phyloP scores from a whole-genome alignment of 805 yeast genomes.

The Henningerozyma blattae region DNA sequence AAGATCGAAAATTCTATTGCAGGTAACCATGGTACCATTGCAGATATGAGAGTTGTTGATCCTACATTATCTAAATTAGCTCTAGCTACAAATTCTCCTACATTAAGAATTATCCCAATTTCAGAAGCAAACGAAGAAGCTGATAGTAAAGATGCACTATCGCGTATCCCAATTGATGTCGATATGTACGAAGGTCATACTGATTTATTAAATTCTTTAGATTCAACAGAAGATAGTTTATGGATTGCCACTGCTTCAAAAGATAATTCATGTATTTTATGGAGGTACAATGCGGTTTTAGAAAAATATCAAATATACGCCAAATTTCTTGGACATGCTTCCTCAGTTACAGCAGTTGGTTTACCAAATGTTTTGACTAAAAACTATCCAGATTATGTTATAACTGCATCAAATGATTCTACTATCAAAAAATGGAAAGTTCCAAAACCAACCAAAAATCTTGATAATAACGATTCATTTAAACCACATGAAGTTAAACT shows the following conservation, averaged over 20 bases:
- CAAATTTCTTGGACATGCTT: conserved; percentile 74
- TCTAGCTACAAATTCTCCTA: conserved; percentile 88
- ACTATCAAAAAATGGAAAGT: conserved; percentile 81
- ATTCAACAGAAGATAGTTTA: conserved; percentile 62
- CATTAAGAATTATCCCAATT: conserved; percentile 56
- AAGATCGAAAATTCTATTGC: conserved; percentile 49
- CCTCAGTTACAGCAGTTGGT: conserved; percentile 73
- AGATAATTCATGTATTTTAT: conserved; percentile 73
- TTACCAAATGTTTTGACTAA: conserved; percentile 43
- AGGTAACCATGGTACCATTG: conserved; percentile 92
- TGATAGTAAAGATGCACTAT: conserved; percentile 4
- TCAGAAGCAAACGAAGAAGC: conserved; percentile 3
- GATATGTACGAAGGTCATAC: conserved; percentile 67
- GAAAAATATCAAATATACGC: conserved; percentile 38
- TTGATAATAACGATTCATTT: conserved; percentile 4
- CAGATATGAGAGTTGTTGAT: conserved; percentile 74
- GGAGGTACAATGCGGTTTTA: conserved; percentile 48
- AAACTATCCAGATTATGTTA: conserved; percentile 48
- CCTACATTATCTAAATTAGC: conserved; percentile 49
- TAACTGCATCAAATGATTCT: conserved; percentile 78
- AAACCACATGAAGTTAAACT: conserved; percentile 32
- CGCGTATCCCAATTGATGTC: conserved; percentile 37
- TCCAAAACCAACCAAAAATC: conserved; percentile 31
- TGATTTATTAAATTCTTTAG: conserved; percentile 74
- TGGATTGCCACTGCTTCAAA: conserved; percentile 93